These are phyloP conservation scores for Globisporangium cystogenes DNA, from an alignment of 352 stramenopile species.

Conservation along the genomic window DNA sequence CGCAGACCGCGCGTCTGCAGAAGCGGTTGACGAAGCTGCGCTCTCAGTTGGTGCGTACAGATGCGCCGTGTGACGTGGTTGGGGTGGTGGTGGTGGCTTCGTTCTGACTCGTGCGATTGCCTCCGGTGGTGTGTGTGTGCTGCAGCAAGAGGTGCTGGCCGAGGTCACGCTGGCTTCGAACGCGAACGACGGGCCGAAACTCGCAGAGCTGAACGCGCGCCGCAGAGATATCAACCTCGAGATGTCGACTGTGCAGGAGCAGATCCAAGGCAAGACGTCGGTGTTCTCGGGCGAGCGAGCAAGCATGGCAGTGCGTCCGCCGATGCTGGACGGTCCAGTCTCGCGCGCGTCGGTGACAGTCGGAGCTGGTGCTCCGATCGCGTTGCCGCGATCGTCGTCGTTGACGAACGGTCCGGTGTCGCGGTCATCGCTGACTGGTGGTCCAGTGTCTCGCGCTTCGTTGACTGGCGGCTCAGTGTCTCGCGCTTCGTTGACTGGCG, in stretches of 20 bases:
- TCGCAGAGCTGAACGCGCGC: slow-evolving; percentile 41
- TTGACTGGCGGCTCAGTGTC: slow-evolving; percentile 2
- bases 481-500: neutral
- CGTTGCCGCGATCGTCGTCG: neutral
- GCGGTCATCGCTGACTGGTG: neutral
- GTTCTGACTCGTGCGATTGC: neutral
- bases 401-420: neutral
- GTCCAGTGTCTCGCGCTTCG: neutral
- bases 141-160: slow-evolving; percentile 59
- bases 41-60: slow-evolving; percentile 22
- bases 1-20: slow-evolving; percentile 31
- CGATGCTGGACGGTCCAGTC: slow-evolving; percentile 9
- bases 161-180: slow-evolving; percentile 52
- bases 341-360: neutral
- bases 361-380: slow-evolving; percentile 9
- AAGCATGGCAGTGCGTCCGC: slow-evolving; percentile 26
- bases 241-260: slow-evolving; percentile 63
- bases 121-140: neutral
- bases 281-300: slow-evolving; percentile 18
- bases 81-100: neutral
- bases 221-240: slow-evolving; percentile 69
- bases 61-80: neutral
- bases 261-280: slow-evolving; percentile 12
- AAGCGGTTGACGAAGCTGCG: slow-evolving; percentile 43
- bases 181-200: slow-evolving; percentile 41